Evolutionary conservation across 805 yeast genomes (phyloP), one percentile per base, ranked within the genome.

Genomic region (Pichia insulana): DNA sequence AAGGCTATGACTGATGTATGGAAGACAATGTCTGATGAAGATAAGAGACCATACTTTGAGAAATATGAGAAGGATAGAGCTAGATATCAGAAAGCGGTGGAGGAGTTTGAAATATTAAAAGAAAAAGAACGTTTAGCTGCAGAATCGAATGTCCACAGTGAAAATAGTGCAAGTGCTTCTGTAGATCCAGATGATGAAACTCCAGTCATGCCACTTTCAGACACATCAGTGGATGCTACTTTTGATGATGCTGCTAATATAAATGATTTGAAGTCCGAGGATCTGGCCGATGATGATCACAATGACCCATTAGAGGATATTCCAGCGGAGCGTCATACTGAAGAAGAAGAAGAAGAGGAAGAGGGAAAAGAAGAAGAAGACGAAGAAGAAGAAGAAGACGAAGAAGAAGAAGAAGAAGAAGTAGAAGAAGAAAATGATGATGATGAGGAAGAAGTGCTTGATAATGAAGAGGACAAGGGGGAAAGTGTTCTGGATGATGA

Each of bases 1-100:
- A 80, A 76, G 54, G 81, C 82, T 13, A 68, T 89, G 67, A 78
- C 95, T 2, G 96, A 85, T 48, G 80, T 82, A 4, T 89, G 97
- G 97, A 84, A 84, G 55, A 69, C 66, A 40, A 68, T 89, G 51
- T 74, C 70, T 44, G 82, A 78, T 31, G 83, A 78, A 25, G 84
- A 73, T 9, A 74, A 84, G 44, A 76, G 75, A 49, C 88, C 89
- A 3, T 89, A 76, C 58, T 78, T 77, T 53, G 79, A 82, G 43
- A 62, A 83, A 40, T 87, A 81, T 57, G 89, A 80, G 55, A 83
- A 81, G 40, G 96, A 86, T 51, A 77, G 81, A 54, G 73, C 73
- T 43, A 73, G 95, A 57, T 88, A 86, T 57, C 75, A 76, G 41
- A 71, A 68, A 39, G 95, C 87, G 55, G 77, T 86, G 80, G 74